A percentile compares a stretch with the other conserved stretches of the same genome.
Conservation (phyloP, 1,284 basidiomycete species). For the Ustilago cynodontis region DNA sequence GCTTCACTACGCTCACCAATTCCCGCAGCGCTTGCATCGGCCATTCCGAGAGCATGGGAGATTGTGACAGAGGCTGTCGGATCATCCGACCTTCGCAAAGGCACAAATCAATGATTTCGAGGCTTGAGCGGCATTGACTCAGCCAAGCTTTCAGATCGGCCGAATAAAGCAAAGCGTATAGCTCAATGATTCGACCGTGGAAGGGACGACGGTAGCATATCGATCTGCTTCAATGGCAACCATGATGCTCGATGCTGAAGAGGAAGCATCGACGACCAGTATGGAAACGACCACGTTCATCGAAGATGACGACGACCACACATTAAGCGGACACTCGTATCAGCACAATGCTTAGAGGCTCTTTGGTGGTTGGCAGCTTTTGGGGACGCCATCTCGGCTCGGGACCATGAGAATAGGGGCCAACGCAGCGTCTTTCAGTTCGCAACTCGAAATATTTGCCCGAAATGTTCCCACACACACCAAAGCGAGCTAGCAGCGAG, state of each 20-base stretch:
- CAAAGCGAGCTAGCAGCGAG: constrained; percentile 7
- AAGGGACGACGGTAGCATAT: background rate
- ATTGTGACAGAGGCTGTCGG: background rate
- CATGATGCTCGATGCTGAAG: background rate
- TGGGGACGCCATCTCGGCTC: background rate
- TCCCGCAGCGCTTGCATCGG: background rate
- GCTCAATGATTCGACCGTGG: background rate
- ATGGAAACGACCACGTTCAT: background rate
- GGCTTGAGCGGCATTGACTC: background rate
- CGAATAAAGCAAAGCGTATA: background rate
- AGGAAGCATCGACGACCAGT: background rate
- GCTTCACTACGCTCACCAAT: background rate
- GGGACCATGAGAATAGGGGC: constrained; percentile 9
- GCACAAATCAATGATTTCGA: background rate
- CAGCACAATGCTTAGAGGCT: background rate
- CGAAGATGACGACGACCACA: constrained; percentile 1
- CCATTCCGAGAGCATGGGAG: constrained; percentile 1
- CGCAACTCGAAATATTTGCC: background rate
- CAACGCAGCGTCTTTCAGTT: constrained; percentile 5
- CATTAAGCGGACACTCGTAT: background rate
- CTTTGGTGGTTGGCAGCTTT: background rate
- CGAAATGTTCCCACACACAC: background rate
- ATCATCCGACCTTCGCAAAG: background rate
- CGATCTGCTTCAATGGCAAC: background rate
- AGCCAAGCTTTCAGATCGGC: background rate